Conservation (phyloP, 257 asterid species). For the Solanum ossicruentum region DNA sequence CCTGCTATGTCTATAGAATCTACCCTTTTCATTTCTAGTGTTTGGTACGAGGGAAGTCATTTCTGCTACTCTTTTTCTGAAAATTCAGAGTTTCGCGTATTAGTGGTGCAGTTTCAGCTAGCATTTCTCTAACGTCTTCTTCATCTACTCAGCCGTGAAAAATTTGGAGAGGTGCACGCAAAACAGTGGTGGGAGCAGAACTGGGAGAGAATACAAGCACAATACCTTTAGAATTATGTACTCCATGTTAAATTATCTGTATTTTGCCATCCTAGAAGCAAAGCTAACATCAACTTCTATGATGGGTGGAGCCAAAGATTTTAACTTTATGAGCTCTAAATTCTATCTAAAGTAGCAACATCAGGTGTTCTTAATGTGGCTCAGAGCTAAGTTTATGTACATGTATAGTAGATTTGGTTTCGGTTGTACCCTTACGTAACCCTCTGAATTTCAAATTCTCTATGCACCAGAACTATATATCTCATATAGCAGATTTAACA, state of each 20-base stretch:
- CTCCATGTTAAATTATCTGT: neutral
- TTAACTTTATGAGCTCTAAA: neutral
- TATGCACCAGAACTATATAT: neutral
- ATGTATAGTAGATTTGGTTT: neutral
- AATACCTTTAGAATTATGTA: conserved; percentile 1
- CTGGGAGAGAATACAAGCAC: conserved; percentile 13
- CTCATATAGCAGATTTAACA: neutral
- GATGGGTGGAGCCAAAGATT: neutral
- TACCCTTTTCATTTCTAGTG: neutral
- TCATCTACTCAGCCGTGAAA: conserved; percentile 8
- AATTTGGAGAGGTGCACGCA: conserved; percentile 12
- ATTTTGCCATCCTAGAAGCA: neutral
- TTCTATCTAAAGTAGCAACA: neutral
- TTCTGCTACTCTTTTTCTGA: neutral
- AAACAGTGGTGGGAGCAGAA: conserved; percentile 16
- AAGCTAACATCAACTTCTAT: neutral
- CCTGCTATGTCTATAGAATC: neutral
- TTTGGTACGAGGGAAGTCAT: neutral
- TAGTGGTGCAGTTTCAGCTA: neutral
- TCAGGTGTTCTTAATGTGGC: neutral
- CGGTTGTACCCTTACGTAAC: neutral
- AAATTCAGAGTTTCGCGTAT: neutral
- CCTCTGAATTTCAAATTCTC: neutral
- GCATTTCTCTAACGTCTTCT: neutral
- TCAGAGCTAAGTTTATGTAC: neutral